Conservation (phyloP, 176 grass and related monocot genomes). For the barley (Hordeum vulgare) region MorexV3_pseudomolecules_assembly NC_058520.1:563951730-563952229, state of each 20-base stretch:
- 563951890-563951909: neutral
- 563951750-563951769: neutral
- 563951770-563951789: neutral
- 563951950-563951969: neutral
- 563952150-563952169: neutral
- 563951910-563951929: neutral
- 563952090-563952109: neutral
- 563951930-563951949: neutral
- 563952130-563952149: neutral
- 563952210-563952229: neutral
- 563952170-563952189: neutral
- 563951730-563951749: neutral
- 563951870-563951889: conserved; percentile 18
- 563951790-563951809: neutral
- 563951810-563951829: conserved; percentile 4
- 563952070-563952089: neutral
- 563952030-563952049: neutral
- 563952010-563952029: neutral
- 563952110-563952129: neutral
- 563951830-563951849: conserved; percentile 13
- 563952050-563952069: neutral
- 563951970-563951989: neutral
- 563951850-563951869: neutral
- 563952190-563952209: conserved; percentile 33
- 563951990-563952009: neutral